A percentile compares a stretch with the other conserved stretches of the same genome.
phyloP scores from a whole-genome alignment of 441 rosid species.

The Erodium moschatum region DNA sequence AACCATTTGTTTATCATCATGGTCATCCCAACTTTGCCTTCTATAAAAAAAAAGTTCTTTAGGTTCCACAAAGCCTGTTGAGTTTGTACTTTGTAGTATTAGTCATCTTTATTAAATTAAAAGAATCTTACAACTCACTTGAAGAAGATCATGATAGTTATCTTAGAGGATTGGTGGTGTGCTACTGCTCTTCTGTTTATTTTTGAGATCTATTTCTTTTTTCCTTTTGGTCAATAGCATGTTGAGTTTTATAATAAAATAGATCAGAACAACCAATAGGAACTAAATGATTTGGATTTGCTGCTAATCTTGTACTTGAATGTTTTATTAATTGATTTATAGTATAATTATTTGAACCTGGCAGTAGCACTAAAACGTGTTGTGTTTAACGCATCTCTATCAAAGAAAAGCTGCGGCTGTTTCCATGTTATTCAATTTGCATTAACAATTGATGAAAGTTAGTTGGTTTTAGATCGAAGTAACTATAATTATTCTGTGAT shows the following conservation, averaged over 20 bases:
- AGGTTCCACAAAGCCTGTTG: not conserved
- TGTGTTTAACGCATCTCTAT: too few relatives aligned
- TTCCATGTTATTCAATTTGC: too few relatives aligned
- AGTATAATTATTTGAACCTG: too few relatives aligned
- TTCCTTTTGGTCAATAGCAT: not conserved
- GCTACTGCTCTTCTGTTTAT: not conserved
- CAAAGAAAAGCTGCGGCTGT: too few relatives aligned
- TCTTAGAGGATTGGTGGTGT: not conserved
- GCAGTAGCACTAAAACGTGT: too few relatives aligned
- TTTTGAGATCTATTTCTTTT: not conserved
- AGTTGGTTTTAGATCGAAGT: too few relatives aligned
- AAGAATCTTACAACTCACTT: slow-evolving; percentile 2
- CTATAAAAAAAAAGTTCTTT: not conserved
- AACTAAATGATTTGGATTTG: too few relatives aligned
- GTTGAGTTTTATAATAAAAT: not conserved
- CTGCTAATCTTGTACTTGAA: too few relatives aligned
- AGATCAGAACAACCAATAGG: not conserved
- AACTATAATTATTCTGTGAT: too few relatives aligned
- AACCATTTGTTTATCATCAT: slow-evolving; percentile 10
- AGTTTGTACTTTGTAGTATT: not conserved
- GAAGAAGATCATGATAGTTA: not conserved
- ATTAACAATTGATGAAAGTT: too few relatives aligned
- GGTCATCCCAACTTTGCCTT: not conserved
- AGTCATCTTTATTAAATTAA: not conserved
- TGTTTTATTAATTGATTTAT: too few relatives aligned